Evolutionary conservation across 805 yeast genomes (phyloP), one percentile per base, ranked within the genome.

Genomic region (Wickerhamiella dianesei): DNA sequence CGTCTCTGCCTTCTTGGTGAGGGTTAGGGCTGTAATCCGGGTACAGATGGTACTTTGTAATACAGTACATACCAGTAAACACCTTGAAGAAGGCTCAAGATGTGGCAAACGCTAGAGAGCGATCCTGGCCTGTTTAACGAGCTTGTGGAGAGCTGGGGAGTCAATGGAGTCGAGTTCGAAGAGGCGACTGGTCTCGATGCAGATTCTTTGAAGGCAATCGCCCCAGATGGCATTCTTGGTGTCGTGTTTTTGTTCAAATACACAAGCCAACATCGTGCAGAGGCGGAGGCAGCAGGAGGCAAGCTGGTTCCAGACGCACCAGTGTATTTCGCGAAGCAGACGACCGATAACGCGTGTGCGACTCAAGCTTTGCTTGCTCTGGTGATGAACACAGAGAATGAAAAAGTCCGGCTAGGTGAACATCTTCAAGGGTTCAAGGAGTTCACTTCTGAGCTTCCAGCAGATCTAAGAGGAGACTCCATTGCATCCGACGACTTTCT

Each of bases 281-380:
- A 9, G 6, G 13, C 43, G 29, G 41, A 65, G 60, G 40, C 43
- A n/a, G 42, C 29, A 4, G 45, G 44, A 2, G 48, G 39, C 14
- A 3, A 5, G 13, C 44, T 47, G 16, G 49, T 18, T n/a, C 45
- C 41, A 2, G 50, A 51, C 3, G 50, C 55, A 36, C 52, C 59
- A 9, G 66, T 79, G 1, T 78, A 75, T 57, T 79, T 79, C 57
- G 82, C 83, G 4, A 69, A 69, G 42, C 85, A 79, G 57, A 73
- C 73, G 21, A 75, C 78, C 46, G 77, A 75, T 54, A 78, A 79
- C 55, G 83, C 85, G 2, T 79, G 85, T 60, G 85, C 80, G n/a
- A 79, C 85, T 1, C 82, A 76, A 55, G 85, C 84, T 0, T 79
- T 79, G 19, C 64, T 79, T 48, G 75, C 77, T 47, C 63, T 77